Evolutionary conservation across 495 filamentous ascomycete genomes (phyloP), one percentile per base, ranked within the genome.

Genomic region (Sphaerosporella brunnea): DNA sequence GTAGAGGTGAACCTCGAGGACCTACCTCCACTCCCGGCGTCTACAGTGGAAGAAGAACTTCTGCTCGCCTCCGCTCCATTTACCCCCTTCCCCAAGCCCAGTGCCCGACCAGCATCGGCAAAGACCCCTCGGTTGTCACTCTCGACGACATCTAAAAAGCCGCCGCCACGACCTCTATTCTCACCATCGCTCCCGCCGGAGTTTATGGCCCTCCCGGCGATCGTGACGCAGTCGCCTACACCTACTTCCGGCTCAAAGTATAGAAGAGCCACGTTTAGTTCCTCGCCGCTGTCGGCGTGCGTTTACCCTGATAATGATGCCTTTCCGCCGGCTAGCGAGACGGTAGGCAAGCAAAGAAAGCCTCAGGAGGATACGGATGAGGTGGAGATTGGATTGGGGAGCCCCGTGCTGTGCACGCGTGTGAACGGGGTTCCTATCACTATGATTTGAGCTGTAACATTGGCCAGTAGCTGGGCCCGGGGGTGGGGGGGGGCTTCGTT

Each of bases 361-460:
- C 7, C 4, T 15, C 7, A 18, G 7, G 35, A 8, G 35, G 35
- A 37, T 37, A 15, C 8, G 35, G 4, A 37, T 4, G 16, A 37
- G 35, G 35, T 5, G 8, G 35, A 37, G 8, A 37, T 37, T 9
- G 8, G 39, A 24, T 7, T 18, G 8, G 39, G 39, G 3, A 42
- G 39, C 24, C 19, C 18, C 10, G 23, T 42, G 4, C 23, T 42
- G 10, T 42, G 39, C 18, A 42, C 39, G 19, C 20, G 39, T 7
- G 39, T 42, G 16, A 42, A 42, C 24, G 39, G 39, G 7, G 39
- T 42, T 4, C 7, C 10, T 7, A 42, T 42, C 7, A 42, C 39
- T 4, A 42, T 42, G 39, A 42, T 42, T 24, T 42, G 23, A 25
- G n/a, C n/a, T n/a, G n/a, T n/a, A n/a, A n/a, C n/a, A n/a, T n/a